Percentiles rank a stretch among this genome's conserved stretches.
These are phyloP conservation scores for Myxozyma vanderwaltii DNA, from an alignment of 805 yeast genomes.

Conservation along the genomic window DNA sequence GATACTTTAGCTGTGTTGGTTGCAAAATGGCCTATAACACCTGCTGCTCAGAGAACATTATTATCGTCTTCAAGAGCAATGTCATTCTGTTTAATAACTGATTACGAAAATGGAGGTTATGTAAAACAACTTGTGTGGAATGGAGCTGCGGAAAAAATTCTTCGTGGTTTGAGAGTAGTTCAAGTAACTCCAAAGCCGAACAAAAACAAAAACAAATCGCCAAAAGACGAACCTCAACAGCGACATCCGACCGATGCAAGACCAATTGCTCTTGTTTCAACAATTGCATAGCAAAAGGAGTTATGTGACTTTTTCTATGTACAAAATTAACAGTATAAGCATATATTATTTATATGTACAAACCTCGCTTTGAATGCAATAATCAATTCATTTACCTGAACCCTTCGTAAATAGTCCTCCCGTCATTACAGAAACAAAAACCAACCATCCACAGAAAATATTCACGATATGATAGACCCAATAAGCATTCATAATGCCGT, in stretches of 20 bases:
- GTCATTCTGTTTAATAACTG: constrained; percentile 16
- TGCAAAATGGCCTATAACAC: constrained; percentile 24
- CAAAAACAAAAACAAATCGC: neutral
- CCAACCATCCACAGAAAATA: constrained; percentile 45
- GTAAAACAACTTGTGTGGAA: constrained; percentile 31
- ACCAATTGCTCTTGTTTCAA: neutral
- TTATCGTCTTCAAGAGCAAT: constrained; percentile 26
- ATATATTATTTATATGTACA: neutral
- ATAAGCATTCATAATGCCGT: constrained; percentile 80
- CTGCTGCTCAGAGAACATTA: constrained; percentile 15
- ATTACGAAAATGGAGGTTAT: constrained; percentile 22
- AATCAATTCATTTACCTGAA: neutral
- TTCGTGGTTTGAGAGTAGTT: constrained; percentile 18
- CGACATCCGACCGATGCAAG: neutral
- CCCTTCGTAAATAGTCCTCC: neutral
- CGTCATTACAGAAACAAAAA: constrained; percentile 19
- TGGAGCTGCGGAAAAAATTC: constrained; percentile 21
- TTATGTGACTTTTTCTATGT: neutral
- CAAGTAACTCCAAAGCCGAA: neutral
- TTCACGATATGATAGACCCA: constrained; percentile 81
- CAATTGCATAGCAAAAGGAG: neutral
- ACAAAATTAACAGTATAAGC: neutral
- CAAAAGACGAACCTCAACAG: neutral
- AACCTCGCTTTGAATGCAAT: too few relatives aligned
- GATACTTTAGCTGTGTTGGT: constrained; percentile 32